Percentiles rank a stretch among this genome's conserved stretches.
phyloP scores from a whole-genome alignment of 345 rosid species.

The Melastoma malabathricum region DNA sequence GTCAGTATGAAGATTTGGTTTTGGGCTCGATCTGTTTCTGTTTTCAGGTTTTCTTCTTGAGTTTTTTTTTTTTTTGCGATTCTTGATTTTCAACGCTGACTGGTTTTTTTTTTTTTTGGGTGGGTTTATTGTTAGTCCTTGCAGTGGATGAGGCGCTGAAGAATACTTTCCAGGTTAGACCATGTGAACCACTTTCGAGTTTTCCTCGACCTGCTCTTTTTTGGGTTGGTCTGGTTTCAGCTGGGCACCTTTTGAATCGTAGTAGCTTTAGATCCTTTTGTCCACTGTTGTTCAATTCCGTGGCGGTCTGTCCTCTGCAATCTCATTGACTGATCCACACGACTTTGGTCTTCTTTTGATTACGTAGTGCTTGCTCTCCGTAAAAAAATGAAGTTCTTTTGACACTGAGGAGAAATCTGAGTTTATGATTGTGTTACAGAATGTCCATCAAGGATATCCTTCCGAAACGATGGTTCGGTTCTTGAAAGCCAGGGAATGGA shows the following conservation, averaged over 20 bases:
- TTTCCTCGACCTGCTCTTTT: not conserved
- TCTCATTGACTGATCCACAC: too few relatives aligned
- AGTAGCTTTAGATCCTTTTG: too few relatives aligned
- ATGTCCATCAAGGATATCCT: slow-evolving; percentile 77
- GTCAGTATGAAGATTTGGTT: slow-evolving; percentile 20
- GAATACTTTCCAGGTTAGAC: slow-evolving; percentile 59
- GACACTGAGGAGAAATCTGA: too few relatives aligned
- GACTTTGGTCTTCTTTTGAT: too few relatives aligned
- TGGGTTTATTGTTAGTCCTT: slow-evolving; percentile 2
- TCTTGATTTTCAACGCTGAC: too few relatives aligned
- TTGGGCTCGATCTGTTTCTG: not conserved
- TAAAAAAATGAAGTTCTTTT: too few relatives aligned
- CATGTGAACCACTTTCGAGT: not conserved
- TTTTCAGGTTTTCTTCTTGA: too few relatives aligned
- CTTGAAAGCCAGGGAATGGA: slow-evolving; percentile 88
- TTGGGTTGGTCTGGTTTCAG: slow-evolving; percentile 8
- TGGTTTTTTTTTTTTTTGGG: too few relatives aligned
- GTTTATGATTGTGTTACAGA: slow-evolving; percentile 24
- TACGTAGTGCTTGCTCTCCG: too few relatives aligned
- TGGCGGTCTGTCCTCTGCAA: too few relatives aligned
- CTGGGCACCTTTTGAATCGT: too few relatives aligned
- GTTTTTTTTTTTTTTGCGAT: not conserved
- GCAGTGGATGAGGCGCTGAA: slow-evolving; percentile 61
- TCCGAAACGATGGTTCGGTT: slow-evolving; percentile 60
- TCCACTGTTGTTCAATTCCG: too few relatives aligned